Evolutionary conservation across 345 rosid genomes (phyloP), one percentile per base, ranked within the genome.

Genomic region (Dipteronia sinensis): DNA sequence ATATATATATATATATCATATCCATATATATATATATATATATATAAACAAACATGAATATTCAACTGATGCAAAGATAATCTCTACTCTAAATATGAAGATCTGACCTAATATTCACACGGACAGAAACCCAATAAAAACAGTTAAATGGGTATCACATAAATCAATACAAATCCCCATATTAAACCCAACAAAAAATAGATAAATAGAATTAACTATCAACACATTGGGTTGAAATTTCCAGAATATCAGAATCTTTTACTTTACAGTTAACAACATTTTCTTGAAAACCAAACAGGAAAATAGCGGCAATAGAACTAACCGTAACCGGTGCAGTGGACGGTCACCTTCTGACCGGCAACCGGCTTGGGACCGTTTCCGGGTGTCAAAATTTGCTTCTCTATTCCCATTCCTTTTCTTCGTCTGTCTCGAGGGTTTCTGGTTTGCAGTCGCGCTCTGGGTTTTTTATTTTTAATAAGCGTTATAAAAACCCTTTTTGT

Each of bases 311-410:
- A 78, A 53, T 25, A 64, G 55, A 74, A 74, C 59, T 34, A 67
- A 90, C 92, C 94, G 64, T 80, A 90, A 67, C 92, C 94, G 15
- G 94, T 90, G 88, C 94, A 90, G 73, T 90, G 91, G 70, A 90
- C 92, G 69, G 91, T 89, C 78, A 90, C 92, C 61, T 82, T 82
- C 82, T 87, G 94, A n/a, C 92, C 92, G 34, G 83, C 73, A 25
- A 69, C 42, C n/a, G 92, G 94, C 77, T 86, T 87, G 17, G 92
- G 87, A 62, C 92, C 90, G 42, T 31, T 85, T 69, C 87, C 92
- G 42, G 91, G 85, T 75, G 86, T 82, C 80, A 89, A 67, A 70
- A 89, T 69, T 85, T 88, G 82, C 88, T 88, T 89, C 79, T 89
- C 91, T 6, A 89, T 78, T 79, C 90, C 93, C 93, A 89, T 89